Evolutionary conservation across 768 basidiomycete genomes (phyloP), one percentile per base, ranked within the genome.

Genomic region (Xerocomus brunneocitrinus): DNA sequence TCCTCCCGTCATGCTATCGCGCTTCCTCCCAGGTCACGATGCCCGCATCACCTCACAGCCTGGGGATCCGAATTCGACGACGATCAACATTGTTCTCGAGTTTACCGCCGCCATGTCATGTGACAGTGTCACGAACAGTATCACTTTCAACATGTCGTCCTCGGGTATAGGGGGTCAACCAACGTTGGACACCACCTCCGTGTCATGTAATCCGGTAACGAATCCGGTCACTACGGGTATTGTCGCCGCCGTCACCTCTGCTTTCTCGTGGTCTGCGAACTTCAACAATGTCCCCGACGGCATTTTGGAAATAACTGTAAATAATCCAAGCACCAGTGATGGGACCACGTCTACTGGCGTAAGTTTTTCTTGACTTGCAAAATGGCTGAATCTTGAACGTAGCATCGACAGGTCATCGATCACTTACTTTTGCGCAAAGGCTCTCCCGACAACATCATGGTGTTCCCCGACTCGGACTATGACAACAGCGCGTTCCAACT

Each of bases 21-120:
- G 80, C 50, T 95, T 95, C 70, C 65, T 70, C 3, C 94, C 94
- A 0, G 93, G 94, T 1, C 94, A 97, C 67, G 94, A 97, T 62
- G 77, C 83, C 40, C 87, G 94, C 40, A 72, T 91, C 36, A 67
- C 69, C 16, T 78, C 76, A 19, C 49, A 36, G 1, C 8, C 60
- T 8, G 65, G 62, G 1, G 66, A 77, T 25, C 71, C 80, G 51
- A 82, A 81, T 27, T 80, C 79, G 1, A 82, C 80, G 8, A 72
- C 69, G 2, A 67, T 91, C 49, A 72, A 85, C 56, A 81, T 97
- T 50, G 64, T 76, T 0, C 76, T 97, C 56, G 88, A 95, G 71
- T 97, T 91, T 72, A 93, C 85, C 59, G 68, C 74, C 7, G 65
- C 60, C 31, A 94, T 97, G 94, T 74, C 79, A 54, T 95, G 94